Evolutionary conservation across 2,329 filamentous ascomycete genomes (phyloP), one percentile per base, ranked within the genome.

Genomic region (Claviceps quebecensis): DNA sequence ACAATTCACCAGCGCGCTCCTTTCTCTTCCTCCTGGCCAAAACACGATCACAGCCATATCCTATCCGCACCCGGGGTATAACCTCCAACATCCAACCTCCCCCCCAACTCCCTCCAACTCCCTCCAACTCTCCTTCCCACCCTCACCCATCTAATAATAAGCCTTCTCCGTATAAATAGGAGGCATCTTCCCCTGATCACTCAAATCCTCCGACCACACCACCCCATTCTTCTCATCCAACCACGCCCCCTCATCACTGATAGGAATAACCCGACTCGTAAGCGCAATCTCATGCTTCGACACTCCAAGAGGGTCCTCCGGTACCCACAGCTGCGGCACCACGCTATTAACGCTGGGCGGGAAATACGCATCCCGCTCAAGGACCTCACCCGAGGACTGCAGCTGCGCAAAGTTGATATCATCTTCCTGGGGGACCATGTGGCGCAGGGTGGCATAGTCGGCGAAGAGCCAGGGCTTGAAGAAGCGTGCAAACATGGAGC

Each of bases 401-500:
- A 78, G 72, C 11, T 76, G 53, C 3, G 51, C 69, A 0, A 71
- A 58, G 26, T 71, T 66, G 9, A 70, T 56, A 8, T 67, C 61
- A 37, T 76, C 67, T 45, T 75, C 72, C 37, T 74, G 71, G 0
- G 87, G 87, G 0, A 93, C 80, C 14, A 91, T 72, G 45, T 76
- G 75, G 48, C 86, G 84, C 60, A 94, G 74, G 3, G 80, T 75
- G 16, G 72, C 68, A 65, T 93, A 94, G 67, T 87, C 80, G 55
- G 78, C 72, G 63, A 87, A 86, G 53, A 80, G 70, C 74, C 91
- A 87, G 0, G 89, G 89, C 64, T 85, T 84, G 53, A 95, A 68
- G 71, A 80, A 87, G 57, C 74, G 77, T 53, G 66, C 60, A 52
- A 82, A 60, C 51, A 81, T 62, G 60, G 76, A 75, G 44, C 73